phyloP scores from a whole-genome alignment of 1,284 basidiomycete genomes.

The Sparassis latifolia region DNA sequence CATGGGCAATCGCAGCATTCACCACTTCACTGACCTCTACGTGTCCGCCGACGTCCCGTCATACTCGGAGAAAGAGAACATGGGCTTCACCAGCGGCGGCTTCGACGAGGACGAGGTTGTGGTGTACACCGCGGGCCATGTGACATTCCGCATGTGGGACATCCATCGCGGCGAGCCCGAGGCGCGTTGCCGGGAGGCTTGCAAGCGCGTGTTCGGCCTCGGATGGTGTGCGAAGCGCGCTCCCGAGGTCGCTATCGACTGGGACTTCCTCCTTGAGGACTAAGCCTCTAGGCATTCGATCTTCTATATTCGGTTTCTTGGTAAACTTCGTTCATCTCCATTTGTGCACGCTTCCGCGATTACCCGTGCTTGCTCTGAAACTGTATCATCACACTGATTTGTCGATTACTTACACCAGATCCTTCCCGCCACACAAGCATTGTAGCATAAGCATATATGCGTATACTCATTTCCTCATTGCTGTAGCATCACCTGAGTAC shows the following conservation, averaged over 20 bases:
- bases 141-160: slow-evolving; percentile 76
- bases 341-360: slow-evolving; percentile 1
- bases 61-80: slow-evolving; percentile 10
- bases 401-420: slow-evolving; percentile 3
- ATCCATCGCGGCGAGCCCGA: slow-evolving; percentile 57
- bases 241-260: slow-evolving; percentile 53
- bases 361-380: neutral
- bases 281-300: slow-evolving; percentile 21
- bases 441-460: slow-evolving; percentile 1
- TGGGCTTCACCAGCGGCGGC: slow-evolving; percentile 9
- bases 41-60: slow-evolving; percentile 15
- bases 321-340: slow-evolving; percentile 3
- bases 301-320: neutral
- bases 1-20: slow-evolving; percentile 14
- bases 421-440: neutral
- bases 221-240: slow-evolving; percentile 42
- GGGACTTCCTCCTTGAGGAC: slow-evolving; percentile 74
- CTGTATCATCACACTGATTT: neutral
- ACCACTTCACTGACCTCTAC: slow-evolving; percentile 27
- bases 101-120: slow-evolving; percentile 52
- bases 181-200: slow-evolving; percentile 47
- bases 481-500: slow-evolving; percentile 16
- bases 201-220: slow-evolving; percentile 57
- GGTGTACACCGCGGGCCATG: slow-evolving; percentile 48
- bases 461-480: slow-evolving; percentile 4